Evolutionary conservation across 2,329 filamentous ascomycete species (phyloP), one percentile per base, ranked within the genome.

Genomic region (Huntiella decipiens): DNA sequence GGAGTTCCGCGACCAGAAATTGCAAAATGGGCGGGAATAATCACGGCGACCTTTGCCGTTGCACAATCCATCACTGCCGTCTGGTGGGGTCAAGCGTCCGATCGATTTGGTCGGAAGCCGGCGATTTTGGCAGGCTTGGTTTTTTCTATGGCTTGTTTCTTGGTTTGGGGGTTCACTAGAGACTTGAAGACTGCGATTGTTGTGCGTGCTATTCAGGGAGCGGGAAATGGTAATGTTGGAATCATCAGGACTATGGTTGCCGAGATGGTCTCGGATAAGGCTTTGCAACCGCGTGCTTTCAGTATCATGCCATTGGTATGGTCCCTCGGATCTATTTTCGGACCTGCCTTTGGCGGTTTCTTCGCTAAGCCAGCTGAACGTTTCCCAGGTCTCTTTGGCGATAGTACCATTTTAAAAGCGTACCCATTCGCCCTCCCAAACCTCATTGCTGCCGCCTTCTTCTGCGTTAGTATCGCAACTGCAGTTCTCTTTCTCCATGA

Each of bases 241-340:
- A 95, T 95, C 51, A 79, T 95, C 52, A 67, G 87, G 52, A 93
- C 85, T 12, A 85, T 91, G 65, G 86, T 95, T 2, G 88, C 88
- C 0, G 88, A 95, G 60, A 77, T 95, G 70, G 86, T 94, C 1
- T 82, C 85, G 0, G 77, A 91, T 59, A 85, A 73, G 58, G 81
- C 86, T 56, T 67, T 94, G 5, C 88, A 95, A 56, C 87, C 88
- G 0, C 69, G 77, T 44, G 91, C 91, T 0, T 96, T 96, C 60
- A 86, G 80, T 52, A 68, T 96, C 39, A 95, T 96, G 87, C 88
- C 88, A 3, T 63, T 96, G 12, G 82, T 74, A 31, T 96, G 85
- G 81, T 86, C 79, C 8, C 66, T 95, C 44, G 88, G 88, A 1
- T 82, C 77, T 33, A 84, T 94, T 34, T 82, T 94, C 53, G 88